Base-by-base conservation (phyloP, 2,329 filamentous ascomycete species). In the Diaporthe sp. region DNA sequence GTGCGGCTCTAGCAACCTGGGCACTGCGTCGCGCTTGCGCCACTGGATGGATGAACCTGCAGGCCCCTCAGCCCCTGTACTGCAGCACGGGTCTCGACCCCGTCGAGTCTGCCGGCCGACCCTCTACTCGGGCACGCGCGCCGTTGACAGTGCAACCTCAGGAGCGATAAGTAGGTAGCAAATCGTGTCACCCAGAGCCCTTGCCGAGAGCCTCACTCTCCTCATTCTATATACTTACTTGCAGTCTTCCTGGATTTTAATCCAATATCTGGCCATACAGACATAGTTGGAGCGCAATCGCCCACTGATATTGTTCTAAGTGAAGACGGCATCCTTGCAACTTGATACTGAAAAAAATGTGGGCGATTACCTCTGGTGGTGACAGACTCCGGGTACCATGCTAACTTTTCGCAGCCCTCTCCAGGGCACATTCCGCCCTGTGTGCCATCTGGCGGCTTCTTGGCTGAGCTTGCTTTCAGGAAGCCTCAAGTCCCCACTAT, bases 331-430 rank as follows among this genome's bases (percentile, higher is more conserved):
- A 68, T 68, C 63, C 44, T 44, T 50, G 70, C n/a, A 63, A 35
- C 39, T 63, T 63, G 32, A 42, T 27, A 37, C 25, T 47, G 42
- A 8, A 30, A 42, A 55, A 68, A 63, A 42, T 47, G 56, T 71
- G 47, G 47, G 37, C 30, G 25, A 44, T 2, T 47, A 55, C 22
- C 35, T 39, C 25, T 55, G 27, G 35, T 53, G 25, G 32, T 44
- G n/a, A n/a, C n/a, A 39, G 32, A 68, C 47, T 39, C 47, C 30
- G 63, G 55, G 32, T 55, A n/a, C 35, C 35, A 50, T 63, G 53
- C 56, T 63, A 53, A 71, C 44, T 71, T 71, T 55, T 63, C 47
- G 50, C 47, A 71, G 70, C 56, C 63, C n/a, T 27, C 35, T n/a
- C 37, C n/a, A 53, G 63, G 63, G 47, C 63, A 66, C 22, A 27